phyloP scores from a whole-genome alignment of 306 rosid species.

The Astragalus membranaceus region DNA sequence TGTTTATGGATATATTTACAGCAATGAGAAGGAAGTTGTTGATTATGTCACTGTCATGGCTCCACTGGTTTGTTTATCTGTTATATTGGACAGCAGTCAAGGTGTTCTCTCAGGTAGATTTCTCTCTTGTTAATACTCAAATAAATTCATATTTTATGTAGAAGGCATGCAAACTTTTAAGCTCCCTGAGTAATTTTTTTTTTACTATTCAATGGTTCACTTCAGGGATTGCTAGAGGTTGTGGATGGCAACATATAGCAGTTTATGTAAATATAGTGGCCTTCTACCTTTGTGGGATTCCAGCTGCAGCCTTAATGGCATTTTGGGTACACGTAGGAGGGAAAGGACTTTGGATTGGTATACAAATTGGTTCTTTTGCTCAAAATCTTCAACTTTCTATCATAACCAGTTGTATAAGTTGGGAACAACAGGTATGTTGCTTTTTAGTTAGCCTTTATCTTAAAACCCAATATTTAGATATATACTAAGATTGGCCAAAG shows the following conservation, averaged over 20 bases:
- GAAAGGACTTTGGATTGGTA: slow-evolving; percentile 61
- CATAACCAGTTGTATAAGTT: slow-evolving; percentile 39
- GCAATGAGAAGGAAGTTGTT: slow-evolving; percentile 54
- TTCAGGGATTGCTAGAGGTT: slow-evolving; percentile 60
- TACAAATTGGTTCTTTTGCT: slow-evolving; percentile 47
- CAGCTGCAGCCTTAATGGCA: slow-evolving; percentile 41
- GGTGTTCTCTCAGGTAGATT: slow-evolving; percentile 48
- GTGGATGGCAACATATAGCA: slow-evolving; percentile 75
- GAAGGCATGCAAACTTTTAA: background rate
- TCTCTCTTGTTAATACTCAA: background rate
- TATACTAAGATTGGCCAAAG: no score
- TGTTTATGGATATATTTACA: slow-evolving; percentile 47
- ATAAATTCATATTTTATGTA: background rate
- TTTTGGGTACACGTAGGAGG: slow-evolving; percentile 41
- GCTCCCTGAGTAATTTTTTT: background rate
- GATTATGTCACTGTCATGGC: slow-evolving; percentile 57
- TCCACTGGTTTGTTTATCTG: slow-evolving; percentile 46
- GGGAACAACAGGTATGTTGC: slow-evolving; percentile 59
- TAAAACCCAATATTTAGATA: no score
- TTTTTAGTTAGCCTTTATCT: no score
- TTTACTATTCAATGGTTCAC: no score
- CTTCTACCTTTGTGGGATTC: slow-evolving; percentile 66
- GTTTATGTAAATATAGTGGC: slow-evolving; percentile 62
- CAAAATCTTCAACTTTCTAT: slow-evolving; percentile 29
- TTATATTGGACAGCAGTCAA: slow-evolving; percentile 47